Conservation (phyloP, 1,139 yeast genomes). For the Pichia sp. region DNA sequence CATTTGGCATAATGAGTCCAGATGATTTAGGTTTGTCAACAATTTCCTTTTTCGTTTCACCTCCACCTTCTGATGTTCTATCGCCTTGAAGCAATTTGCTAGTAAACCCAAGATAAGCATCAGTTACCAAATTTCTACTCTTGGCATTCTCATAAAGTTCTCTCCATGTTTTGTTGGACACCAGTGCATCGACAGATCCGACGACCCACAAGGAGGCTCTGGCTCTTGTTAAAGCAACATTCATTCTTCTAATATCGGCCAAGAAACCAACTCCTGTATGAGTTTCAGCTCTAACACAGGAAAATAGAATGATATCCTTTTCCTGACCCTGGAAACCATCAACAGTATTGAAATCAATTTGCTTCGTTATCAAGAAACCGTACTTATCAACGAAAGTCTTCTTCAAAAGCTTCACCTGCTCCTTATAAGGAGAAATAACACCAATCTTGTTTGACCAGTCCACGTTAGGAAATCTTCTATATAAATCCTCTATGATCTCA, state of each 20-base stretch:
- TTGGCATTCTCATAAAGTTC: slow-evolving; percentile 61
- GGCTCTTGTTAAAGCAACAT: slow-evolving; percentile 93
- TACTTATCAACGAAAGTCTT: slow-evolving; percentile 52
- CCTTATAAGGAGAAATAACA: slow-evolving; percentile 90
- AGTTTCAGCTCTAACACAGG: slow-evolving; percentile 80
- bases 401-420: slow-evolving; percentile 64
- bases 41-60: neutral
- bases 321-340: slow-evolving; percentile 99
- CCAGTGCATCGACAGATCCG: slow-evolving; percentile 68
- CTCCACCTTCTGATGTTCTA: neutral
- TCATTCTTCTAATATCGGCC: slow-evolving; percentile 89
- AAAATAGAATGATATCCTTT: slow-evolving; percentile 85
- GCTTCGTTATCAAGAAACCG: slow-evolving; percentile 60
- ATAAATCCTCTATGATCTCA: slow-evolving; percentile 59
- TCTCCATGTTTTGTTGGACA: slow-evolving; percentile 64
- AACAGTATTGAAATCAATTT: slow-evolving; percentile 86
- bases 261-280: slow-evolving; percentile 73
- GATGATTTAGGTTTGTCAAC: slow-evolving; percentile 2
- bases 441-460: slow-evolving; percentile 75
- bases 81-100: neutral
- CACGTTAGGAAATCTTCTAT: slow-evolving; percentile 45
- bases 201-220: slow-evolving; percentile 87
- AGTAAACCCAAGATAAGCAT: slow-evolving; percentile 28
- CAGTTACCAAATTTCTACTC: slow-evolving; percentile 35
- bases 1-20: slow-evolving; percentile 8